A percentile compares a stretch with the other conserved stretches of the same genome.
These are phyloP conservation scores for Gonapodya sp. DNA, from an alignment of 192 early-diverging fungal genomes.

Conservation along the genomic window DNA sequence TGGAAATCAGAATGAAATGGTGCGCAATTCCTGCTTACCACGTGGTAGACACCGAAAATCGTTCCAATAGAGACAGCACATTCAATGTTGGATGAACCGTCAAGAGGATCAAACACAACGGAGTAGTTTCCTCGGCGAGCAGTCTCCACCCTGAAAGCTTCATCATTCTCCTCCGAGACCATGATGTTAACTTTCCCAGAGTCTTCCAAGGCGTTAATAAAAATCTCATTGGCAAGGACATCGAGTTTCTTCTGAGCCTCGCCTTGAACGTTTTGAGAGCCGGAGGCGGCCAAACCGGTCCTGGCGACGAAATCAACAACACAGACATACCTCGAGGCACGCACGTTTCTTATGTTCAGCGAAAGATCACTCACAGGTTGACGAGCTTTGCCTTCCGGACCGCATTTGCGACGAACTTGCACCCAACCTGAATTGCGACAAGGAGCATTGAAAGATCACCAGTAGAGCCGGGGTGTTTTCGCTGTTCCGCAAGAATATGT, in stretches of 20 bases:
- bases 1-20: background rate
- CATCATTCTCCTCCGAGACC: constrained; percentile 95
- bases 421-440: constrained; percentile 80
- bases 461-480: constrained; percentile 69
- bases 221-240: constrained; percentile 95
- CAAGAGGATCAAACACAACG: constrained; percentile 95
- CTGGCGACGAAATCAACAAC: no score
- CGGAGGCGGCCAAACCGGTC: constrained; percentile 26
- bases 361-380: constrained; percentile 61
- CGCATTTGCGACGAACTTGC: constrained; percentile 95
- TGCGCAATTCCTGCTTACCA: constrained; percentile 40
- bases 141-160: constrained; percentile 78
- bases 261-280: constrained; percentile 79
- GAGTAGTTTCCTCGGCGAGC: constrained; percentile 77
- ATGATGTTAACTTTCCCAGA: constrained; percentile 86
- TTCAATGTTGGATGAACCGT: constrained; percentile 97
- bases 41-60: constrained; percentile 95
- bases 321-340: background rate
- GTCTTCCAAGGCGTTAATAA: constrained; percentile 83
- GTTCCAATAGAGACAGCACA: constrained; percentile 97
- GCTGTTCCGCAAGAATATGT: constrained; percentile 87
- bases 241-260: constrained; percentile 97
- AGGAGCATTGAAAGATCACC: constrained; percentile 92
- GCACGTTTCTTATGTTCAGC: background rate
- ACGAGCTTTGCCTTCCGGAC: constrained; percentile 93